Evolutionary conservation across 2,329 filamentous ascomycete genomes (phyloP), one percentile per base, ranked within the genome.

Genomic region (Xylaria sp.): DNA sequence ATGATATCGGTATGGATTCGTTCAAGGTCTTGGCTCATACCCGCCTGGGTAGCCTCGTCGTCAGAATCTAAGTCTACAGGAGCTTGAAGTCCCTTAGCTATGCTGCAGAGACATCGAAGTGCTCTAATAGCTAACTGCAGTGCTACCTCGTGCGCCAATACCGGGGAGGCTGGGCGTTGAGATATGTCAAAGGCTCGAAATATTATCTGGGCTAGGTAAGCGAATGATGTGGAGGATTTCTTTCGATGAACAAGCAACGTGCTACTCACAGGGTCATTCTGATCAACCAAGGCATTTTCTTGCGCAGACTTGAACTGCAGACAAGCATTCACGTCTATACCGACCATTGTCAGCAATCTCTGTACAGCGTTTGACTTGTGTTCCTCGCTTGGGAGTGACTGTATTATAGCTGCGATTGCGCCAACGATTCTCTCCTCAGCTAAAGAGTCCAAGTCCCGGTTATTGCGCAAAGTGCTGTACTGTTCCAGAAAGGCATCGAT

Each of bases 361-460:
- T 85, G 82, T 37, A 92, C 83, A 42, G 87, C 85, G 35, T 78
- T 78, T 1, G 87, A 78, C 70, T 89, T 89, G 18, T 83, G 81
- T 25, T 82, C 80, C 58, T 90, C 85, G 1, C 88, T 85, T 0
- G 87, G 81, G 10, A 93, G 84, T 9, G 92, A 91, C 79, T 96
- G 92, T 35, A 94, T 86, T 51, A 96, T 90, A 9, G 89, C 90
- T 9, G 92, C 88, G 71, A 96, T 92, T 1, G 89, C 92, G 48
- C 91, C 89, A 5, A 93, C 84, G 0, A 95, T 87, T 73, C 88
- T 89, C 75, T 94, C 92, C 75, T 92, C 92, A 1, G 90, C 90
- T 62, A 90, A 82, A 47, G 87, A 87, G 70, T 94, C 91, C 10
- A 92, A 82, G 8, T 86, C 86, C n/a, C 82, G 81, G 60, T 84